Conservation (phyloP, 83 land plant species). For the Thuja plicata region DNA sequence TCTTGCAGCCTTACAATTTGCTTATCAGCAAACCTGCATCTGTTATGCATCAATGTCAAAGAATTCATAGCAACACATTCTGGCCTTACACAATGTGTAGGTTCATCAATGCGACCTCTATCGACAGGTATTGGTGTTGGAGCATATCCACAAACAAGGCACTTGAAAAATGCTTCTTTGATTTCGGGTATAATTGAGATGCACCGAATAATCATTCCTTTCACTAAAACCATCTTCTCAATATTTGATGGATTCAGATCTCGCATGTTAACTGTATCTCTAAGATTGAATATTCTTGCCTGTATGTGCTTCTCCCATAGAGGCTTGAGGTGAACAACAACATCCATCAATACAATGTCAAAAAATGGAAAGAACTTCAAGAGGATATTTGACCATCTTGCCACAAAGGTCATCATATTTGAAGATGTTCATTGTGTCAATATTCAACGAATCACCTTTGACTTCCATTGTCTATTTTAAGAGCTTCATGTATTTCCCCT, state of each 20-base stretch:
- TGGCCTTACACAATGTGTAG: slow-evolving; percentile 59
- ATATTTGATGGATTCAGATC: slow-evolving; percentile 96
- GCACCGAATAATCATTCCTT: slow-evolving; percentile 95
- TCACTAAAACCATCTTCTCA: slow-evolving; percentile 91
- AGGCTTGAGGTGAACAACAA: slow-evolving; percentile 56
- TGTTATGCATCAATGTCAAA: slow-evolving; percentile 78
- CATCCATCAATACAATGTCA: slow-evolving; percentile 79
- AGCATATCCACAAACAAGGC: slow-evolving; percentile 81
- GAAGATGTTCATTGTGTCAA: slow-evolving; percentile 76
- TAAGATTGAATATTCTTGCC: slow-evolving; percentile 76
- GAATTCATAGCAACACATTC: slow-evolving; percentile 75
- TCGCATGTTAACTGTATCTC: slow-evolving; percentile 69
- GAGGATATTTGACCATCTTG: slow-evolving; percentile 87
- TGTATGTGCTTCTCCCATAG: slow-evolving; percentile 77
- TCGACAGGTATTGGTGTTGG: slow-evolving; percentile 73
- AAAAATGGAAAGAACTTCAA: slow-evolving; percentile 92
- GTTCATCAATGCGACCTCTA: slow-evolving; percentile 92
- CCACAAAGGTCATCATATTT: slow-evolving; percentile 74
- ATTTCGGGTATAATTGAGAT: slow-evolving; percentile 96
- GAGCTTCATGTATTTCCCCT: no score
- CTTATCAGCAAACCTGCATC: no score
- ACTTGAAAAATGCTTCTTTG: slow-evolving; percentile 86
- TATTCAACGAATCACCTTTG: slow-evolving; percentile 79
- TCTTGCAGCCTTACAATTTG: no score
- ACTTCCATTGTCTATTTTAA: slow-evolving; percentile 36